Evolutionary conservation across 768 basidiomycete species (phyloP).

Genomic region (Leucosporidium creatinivorum): DNA sequence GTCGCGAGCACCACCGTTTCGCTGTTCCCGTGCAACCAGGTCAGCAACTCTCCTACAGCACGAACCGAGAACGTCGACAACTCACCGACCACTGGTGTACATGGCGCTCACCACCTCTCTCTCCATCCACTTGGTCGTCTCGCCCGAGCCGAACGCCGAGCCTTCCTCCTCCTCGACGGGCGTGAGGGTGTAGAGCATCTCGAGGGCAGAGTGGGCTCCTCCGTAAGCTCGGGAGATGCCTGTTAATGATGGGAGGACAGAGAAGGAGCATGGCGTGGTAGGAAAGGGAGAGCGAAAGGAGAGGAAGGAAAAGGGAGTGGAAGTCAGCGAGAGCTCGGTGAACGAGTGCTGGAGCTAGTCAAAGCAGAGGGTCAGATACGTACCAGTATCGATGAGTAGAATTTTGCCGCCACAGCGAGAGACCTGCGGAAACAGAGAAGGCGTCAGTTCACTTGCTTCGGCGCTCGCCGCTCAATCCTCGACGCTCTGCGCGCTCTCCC

Average conservation of each 20-base stretch:
- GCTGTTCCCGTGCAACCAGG: constrained; percentile 33
- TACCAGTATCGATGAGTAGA: constrained; percentile 91
- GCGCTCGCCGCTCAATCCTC: too few relatives aligned
- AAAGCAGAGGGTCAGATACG: too few relatives aligned
- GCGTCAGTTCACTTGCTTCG: too few relatives aligned
- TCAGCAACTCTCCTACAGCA: too few relatives aligned
- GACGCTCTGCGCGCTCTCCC: too few relatives aligned
- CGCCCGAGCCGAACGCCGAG: constrained; percentile 1
- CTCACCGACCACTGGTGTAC: constrained; percentile 42
- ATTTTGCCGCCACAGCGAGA: constrained; percentile 81
- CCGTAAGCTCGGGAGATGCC: constrained; percentile 59
- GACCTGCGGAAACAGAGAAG: too few relatives aligned
- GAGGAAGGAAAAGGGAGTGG: neutral
- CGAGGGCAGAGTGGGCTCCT: constrained; percentile 81
- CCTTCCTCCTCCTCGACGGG: constrained; percentile 44
- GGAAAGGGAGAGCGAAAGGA: neutral
- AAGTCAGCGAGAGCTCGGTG: too few relatives aligned
- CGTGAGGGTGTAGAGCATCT: constrained; percentile 73
- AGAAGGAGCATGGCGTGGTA: neutral
- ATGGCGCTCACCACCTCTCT: constrained; percentile 61
- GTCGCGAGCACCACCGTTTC: constrained; percentile 51
- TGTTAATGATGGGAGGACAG: neutral
- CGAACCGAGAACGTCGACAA: too few relatives aligned
- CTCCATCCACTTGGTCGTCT: constrained; percentile 7
- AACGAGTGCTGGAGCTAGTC: too few relatives aligned